phyloP scores from a whole-genome alignment of 345 rosid genomes.

The Adansonia digitata region DNA sequence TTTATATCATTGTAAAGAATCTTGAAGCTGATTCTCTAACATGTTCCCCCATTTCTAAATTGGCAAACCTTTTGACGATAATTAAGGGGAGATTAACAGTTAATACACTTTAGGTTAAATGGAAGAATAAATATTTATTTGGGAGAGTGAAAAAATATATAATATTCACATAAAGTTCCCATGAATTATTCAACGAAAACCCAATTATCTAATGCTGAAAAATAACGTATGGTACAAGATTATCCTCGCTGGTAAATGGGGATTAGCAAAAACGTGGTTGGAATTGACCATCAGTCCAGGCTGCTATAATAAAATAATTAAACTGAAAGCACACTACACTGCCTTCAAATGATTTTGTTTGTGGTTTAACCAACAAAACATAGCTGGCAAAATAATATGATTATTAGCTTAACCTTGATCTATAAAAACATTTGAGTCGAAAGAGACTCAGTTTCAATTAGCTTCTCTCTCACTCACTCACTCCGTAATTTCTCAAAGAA shows the following conservation, averaged over 20 bases:
- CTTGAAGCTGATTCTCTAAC: slow-evolving; percentile 5
- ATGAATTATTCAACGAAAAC: background rate
- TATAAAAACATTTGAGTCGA: slow-evolving; percentile 10
- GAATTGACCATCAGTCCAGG: slow-evolving; percentile 14
- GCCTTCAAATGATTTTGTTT: slow-evolving; percentile 26
- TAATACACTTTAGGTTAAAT: background rate
- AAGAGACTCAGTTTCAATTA: background rate
- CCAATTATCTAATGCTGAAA: background rate
- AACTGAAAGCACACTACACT: slow-evolving; percentile 16
- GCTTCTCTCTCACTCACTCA: too few relatives aligned
- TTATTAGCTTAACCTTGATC: background rate
- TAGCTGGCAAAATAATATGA: slow-evolving; percentile 19
- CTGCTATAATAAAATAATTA: slow-evolving; percentile 9
- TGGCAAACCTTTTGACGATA: background rate
- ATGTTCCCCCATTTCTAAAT: background rate
- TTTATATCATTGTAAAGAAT: background rate
- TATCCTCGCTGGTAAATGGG: background rate
- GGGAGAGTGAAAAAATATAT: background rate
- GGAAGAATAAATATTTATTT: background rate
- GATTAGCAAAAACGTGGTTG: background rate
- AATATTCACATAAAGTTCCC: background rate
- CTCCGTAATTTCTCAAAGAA: too few relatives aligned
- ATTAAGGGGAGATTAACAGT: background rate
- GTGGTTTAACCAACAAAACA: slow-evolving; percentile 25
- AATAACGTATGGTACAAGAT: background rate